Conservation (phyloP, 2,329 filamentous ascomycete species). For the Camptophora hylomeconis region DNA sequence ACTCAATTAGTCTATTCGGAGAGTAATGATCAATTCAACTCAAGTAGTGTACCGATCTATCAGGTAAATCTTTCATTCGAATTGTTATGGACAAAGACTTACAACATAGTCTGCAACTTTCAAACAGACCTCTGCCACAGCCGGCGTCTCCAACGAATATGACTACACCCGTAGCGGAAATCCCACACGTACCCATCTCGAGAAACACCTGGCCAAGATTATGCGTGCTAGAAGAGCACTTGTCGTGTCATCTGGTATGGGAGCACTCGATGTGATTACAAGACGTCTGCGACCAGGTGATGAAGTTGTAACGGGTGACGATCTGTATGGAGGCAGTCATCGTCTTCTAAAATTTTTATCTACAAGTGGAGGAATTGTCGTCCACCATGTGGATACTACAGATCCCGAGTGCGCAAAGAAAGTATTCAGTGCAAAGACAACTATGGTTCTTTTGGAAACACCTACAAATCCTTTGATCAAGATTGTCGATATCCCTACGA, state of each 20-base stretch:
- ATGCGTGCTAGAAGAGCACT: slow-evolving; percentile 89
- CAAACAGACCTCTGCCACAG: slow-evolving; percentile 62
- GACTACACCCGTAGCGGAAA: slow-evolving; percentile 98
- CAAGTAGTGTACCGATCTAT: slow-evolving; percentile 93
- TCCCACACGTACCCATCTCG: slow-evolving; percentile 87
- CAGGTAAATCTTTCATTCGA: slow-evolving; percentile 39
- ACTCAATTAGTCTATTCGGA: slow-evolving; percentile 97
- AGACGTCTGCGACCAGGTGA: slow-evolving; percentile 82
- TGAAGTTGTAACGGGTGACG: slow-evolving; percentile 93
- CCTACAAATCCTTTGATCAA: slow-evolving; percentile 98
- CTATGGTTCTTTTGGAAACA: slow-evolving; percentile 91
- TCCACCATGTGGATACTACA: slow-evolving; percentile 95
- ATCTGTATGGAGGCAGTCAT: slow-evolving; percentile 92
- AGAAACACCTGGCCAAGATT: slow-evolving; percentile 95
- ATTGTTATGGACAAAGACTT: slow-evolving; percentile 1
- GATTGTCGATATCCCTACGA: slow-evolving; percentile 78
- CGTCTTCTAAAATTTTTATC: slow-evolving; percentile 84
- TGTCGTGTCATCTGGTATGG: slow-evolving; percentile 94
- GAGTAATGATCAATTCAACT: slow-evolving; percentile 89
- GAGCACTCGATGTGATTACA: slow-evolving; percentile 89
- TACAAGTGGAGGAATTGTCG: slow-evolving; percentile 77
- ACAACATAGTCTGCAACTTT: slow-evolving; percentile 74
- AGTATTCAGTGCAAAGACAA: slow-evolving; percentile 65
- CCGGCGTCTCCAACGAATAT: slow-evolving; percentile 73
- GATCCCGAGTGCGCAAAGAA: slow-evolving; percentile 54